Percentiles rank a stretch among this genome's conserved stretches.
Evolutionary conservation across 1,284 basidiomycete species (phyloP).

Genomic region (Rhodotorula sp.): DNA sequence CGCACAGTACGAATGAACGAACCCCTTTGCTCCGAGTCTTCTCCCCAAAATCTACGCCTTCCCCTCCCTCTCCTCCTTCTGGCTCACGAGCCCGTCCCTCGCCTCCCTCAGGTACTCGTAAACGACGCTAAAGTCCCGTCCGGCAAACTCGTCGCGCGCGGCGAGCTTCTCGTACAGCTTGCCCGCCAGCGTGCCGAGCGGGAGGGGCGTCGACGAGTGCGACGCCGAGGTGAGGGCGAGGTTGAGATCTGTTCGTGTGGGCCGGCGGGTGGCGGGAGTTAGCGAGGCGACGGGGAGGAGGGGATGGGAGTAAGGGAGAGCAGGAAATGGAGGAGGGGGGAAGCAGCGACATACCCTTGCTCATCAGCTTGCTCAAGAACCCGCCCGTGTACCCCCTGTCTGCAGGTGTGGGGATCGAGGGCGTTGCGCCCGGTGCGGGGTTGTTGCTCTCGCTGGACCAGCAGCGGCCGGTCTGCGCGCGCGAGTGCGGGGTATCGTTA

Average conservation of each 20-base stretch:
- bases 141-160: constrained; percentile 61
- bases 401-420: constrained; percentile 60
- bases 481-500: no score
- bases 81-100: constrained; percentile 7
- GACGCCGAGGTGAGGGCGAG: constrained; percentile 60
- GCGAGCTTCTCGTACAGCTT: constrained; percentile 56
- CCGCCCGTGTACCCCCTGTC: constrained; percentile 73
- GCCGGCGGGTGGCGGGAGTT: not conserved
- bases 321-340: no score
- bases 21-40: no score
- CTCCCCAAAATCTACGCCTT: no score
- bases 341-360: constrained; percentile 60
- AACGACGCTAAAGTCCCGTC: constrained; percentile 76
- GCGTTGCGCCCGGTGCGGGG: constrained; percentile 73
- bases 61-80: constrained; percentile 1
- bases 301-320: not conserved
- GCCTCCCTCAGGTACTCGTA: constrained; percentile 61
- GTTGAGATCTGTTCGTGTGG: constrained; percentile 64
- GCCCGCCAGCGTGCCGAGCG: constrained; percentile 65
- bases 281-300: not conserved
- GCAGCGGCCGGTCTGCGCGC: constrained; percentile 56
- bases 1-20: no score
- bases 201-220: constrained; percentile 72
- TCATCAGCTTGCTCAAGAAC: constrained; percentile 78
- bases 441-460: constrained; percentile 86